Base-by-base conservation (phyloP, 208 protist genomes). In the Leishmania lainsoni region DNA sequence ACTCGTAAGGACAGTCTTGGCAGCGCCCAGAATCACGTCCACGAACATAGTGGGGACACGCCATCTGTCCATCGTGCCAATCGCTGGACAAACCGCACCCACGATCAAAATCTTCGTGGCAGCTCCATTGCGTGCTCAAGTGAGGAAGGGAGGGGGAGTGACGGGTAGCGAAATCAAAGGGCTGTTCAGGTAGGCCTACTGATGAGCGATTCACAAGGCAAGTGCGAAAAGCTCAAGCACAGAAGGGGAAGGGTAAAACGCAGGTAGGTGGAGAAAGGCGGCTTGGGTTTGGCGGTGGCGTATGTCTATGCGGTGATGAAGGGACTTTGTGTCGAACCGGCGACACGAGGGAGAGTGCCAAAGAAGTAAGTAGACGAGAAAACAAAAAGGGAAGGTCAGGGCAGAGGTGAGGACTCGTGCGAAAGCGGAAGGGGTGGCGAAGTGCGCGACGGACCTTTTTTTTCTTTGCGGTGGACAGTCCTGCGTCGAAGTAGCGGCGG, bases 1-100 rank as follows among this genome's bases (percentile, higher is more conserved):
- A 56, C 58, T 78, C 68, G 72, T 70, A 49, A 93, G 78, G 56
- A 87, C 88, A 10, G 83, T 82, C 32, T 79, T 87, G 48, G 80
- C 86, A 54, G 84, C 78, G 35, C 83, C 74, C 52, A 89, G 75
- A 5, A 88, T 78, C 32, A 93, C 86, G 0, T 87, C 76, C 81
- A 80, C 17, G 88, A 39, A 29, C 65, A 48, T 26, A 92, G 29
- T 48, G 79, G 59, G 49, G 87, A 78, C 69, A 95, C 86, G 14
- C 85, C 82, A 51, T 89, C 88, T 45, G 75, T 66, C 90, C 79
- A 90, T 83, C 45, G 89, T 58, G 56, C 88, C 88, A 74, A 95
- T 87, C 48, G 86, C 88, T 29, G 83, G 89, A 73, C 91, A 86
- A 8, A 83, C 83, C 10, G 83, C 91, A 59, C 86, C 87, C 39